Evolutionary conservation across 257 asterid species (phyloP).

Genomic region (Salvia miltiorrhiza): DNA sequence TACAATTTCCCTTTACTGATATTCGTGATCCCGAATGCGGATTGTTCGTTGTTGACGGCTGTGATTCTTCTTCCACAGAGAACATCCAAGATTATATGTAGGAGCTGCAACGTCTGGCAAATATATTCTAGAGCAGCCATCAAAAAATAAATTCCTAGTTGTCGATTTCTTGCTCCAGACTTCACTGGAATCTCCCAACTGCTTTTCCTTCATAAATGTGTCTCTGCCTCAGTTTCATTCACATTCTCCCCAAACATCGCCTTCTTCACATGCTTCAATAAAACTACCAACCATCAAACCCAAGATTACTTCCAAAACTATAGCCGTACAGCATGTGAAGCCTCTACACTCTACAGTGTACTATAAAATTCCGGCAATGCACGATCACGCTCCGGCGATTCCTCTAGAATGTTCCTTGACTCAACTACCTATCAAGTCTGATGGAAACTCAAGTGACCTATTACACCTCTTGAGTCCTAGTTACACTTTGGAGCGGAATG

Average conservation of each 20-base stretch:
- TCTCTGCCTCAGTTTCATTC: slow-evolving; percentile 16
- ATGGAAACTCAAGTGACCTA: too few relatives aligned
- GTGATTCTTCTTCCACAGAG: neutral
- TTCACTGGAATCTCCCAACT: neutral
- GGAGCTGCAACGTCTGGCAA: neutral
- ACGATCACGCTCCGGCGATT: too few relatives aligned
- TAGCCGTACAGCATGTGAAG: too few relatives aligned
- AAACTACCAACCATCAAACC: too few relatives aligned
- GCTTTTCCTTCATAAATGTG: neutral
- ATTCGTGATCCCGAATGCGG: neutral
- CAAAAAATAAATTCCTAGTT: neutral
- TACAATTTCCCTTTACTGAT: neutral
- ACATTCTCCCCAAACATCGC: slow-evolving; percentile 23
- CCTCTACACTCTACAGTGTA: too few relatives aligned
- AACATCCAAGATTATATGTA: slow-evolving; percentile 20
- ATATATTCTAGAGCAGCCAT: neutral
- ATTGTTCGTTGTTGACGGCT: neutral
- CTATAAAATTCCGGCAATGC: too few relatives aligned
- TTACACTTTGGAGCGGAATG: too few relatives aligned
- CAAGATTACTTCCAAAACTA: too few relatives aligned
- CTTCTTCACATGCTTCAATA: too few relatives aligned
- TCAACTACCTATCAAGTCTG: too few relatives aligned
- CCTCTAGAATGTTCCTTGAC: too few relatives aligned
- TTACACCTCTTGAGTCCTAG: too few relatives aligned
- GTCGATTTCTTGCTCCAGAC: neutral